These are phyloP conservation scores for Neofusicoccum parvum DNA, from an alignment of 2,329 filamentous ascomycete genomes.

Conservation along the genomic window DNA sequence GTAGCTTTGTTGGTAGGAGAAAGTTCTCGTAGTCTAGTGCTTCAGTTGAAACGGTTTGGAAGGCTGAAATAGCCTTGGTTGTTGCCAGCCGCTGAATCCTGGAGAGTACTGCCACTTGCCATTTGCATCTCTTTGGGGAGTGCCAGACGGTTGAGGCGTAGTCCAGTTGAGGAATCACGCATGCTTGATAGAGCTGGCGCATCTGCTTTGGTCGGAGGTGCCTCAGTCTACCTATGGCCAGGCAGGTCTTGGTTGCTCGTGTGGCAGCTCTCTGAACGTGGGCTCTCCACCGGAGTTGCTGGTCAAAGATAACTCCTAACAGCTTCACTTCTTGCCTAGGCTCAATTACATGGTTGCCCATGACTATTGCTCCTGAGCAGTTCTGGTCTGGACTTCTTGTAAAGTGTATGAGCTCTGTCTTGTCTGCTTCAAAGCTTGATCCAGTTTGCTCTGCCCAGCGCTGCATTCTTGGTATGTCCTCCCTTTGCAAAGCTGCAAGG, in stretches of 20 bases:
- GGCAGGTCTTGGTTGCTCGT: conserved; percentile 24
- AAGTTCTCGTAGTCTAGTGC: conserved; percentile 1
- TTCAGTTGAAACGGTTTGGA: background rate
- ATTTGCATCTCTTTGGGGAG: conserved; percentile 26
- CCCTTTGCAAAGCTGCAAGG: background rate
- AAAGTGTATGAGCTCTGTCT: conserved; percentile 35
- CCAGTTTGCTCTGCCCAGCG: conserved; percentile 30
- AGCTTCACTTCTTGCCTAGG: conserved; percentile 29
- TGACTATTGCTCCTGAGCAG: background rate
- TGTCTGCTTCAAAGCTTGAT: conserved; percentile 32
- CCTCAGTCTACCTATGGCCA: conserved; percentile 25
- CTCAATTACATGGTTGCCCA: conserved; percentile 25
- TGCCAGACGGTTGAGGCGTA: conserved; percentile 31
- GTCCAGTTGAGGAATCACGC: conserved; percentile 28
- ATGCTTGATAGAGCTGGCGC: conserved; percentile 30
- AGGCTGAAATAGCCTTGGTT: background rate
- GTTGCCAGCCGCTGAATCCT: background rate
- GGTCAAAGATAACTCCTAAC: conserved; percentile 31
- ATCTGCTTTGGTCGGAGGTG: conserved; percentile 29
- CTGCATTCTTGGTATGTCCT: background rate
- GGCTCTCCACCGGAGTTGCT: conserved; percentile 28
- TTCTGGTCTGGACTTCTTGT: conserved; percentile 27
- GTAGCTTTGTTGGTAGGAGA: background rate
- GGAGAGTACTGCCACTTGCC: background rate
- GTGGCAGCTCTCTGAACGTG: conserved; percentile 26